Base-by-base conservation (phyloP, 495 filamentous ascomycete genomes). In the Talaromyces adpressus region DNA sequence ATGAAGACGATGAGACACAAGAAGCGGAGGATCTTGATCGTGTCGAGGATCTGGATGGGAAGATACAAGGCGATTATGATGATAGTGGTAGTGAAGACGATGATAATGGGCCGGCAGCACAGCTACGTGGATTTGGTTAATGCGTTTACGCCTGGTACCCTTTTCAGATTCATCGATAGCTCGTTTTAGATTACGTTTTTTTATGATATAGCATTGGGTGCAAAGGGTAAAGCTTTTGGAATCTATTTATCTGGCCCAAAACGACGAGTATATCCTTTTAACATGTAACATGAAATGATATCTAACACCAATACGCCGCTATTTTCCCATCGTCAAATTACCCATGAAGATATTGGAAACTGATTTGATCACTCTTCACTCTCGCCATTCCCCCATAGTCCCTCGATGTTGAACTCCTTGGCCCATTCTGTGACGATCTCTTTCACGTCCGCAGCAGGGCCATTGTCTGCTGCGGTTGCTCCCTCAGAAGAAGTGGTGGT, bases 351-450 rank as follows among this genome's bases (percentile, higher is more conserved):
- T 27, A 14, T 9, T 18, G 27, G 14, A 12, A 62, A 52, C 25
- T 62, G 32, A 18, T 67, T 64, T 77, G 79, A 68, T 78, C 77
- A 54, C 69, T 73, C 78, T 77, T 81, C 72, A 74, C 75, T 47
- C 57, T 78, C 72, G 22, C 79, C 82, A 73, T 90, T 85, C 1
- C 89, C 91, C 89, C 90, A 96, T n/a, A 98, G 72, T 0, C 92
- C 94, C 69, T 97, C 94, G 36, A 98, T 81, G 79, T 93, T 92
- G 75, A 98, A 98, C 77, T 98, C 95, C 73, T 88, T 84, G 4
- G 93, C 91, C 95, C 94, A 97, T 73, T 94, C 87, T 20, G 86
- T 89, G 18, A 98, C 94, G 67, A 98, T 89, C 75, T 89, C 84
- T 74, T 92, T 92, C 70, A 87, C 87, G 69, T 93, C 91, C 25